These are phyloP conservation scores for Taxillus chinensis DNA, from an alignment of 164 flowering plant genomes.

Conservation along the genomic window DNA sequence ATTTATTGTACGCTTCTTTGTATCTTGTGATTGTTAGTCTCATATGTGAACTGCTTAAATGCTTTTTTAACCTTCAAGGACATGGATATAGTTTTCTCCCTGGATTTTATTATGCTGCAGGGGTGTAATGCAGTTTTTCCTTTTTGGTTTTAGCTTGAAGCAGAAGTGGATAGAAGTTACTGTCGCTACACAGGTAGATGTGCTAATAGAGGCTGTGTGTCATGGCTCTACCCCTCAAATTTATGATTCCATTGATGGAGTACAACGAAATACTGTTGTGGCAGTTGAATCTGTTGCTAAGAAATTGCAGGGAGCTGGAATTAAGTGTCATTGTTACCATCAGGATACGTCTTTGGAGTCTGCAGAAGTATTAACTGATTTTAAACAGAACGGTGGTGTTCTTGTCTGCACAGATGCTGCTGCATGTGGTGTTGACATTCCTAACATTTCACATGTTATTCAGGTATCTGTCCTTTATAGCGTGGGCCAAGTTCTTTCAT, in stretches of 20 bases:
- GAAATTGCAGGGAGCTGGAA: constrained; percentile 51
- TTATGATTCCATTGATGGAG: constrained; percentile 17
- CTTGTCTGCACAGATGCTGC: constrained; percentile 98
- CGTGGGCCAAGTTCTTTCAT: too few species aligned
- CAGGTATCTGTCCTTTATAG: constrained; percentile 42
- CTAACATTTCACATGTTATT: constrained; percentile 83
- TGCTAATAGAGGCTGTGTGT: constrained; percentile 64
- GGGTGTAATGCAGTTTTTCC: not conserved
- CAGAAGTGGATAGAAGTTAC: constrained; percentile 87
- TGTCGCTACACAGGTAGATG: constrained; percentile 73
- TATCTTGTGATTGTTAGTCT: too few species aligned
- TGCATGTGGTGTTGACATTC: constrained; percentile 92
- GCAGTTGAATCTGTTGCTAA: constrained; percentile 83
- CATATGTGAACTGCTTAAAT: too few species aligned
- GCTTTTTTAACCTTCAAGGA: too few species aligned
- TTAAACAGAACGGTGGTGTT: constrained; percentile 69
- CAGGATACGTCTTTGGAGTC: constrained; percentile 65
- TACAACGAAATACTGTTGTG: constrained; percentile 76
- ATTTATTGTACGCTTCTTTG: too few species aligned
- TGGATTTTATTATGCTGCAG: too few species aligned
- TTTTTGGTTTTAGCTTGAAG: constrained; percentile 43
- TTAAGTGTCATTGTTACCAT: constrained; percentile 63
- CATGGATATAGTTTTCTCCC: too few species aligned
- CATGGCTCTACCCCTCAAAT: constrained; percentile 18
- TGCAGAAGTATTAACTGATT: constrained; percentile 44